Base-by-base conservation (phyloP, 2,329 filamentous ascomycete genomes). In the Paracoccidioides brasiliensis region DNA sequence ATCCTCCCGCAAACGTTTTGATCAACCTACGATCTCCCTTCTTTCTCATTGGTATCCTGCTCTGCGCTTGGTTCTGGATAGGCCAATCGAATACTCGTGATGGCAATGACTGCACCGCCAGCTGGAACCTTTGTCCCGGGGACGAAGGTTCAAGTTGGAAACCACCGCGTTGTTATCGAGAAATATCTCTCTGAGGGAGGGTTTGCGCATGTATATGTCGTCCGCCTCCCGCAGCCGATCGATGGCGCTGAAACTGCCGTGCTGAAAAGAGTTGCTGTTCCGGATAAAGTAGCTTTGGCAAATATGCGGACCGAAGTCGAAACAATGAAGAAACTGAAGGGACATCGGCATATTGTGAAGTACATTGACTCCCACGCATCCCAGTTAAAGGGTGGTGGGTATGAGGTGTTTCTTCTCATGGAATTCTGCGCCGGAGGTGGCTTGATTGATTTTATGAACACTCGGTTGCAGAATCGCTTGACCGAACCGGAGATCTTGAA, bases 381-480 rank as follows among this genome's bases (percentile, higher is more conserved):
- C 14, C 90, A 97, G 72, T 76, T 97, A 64, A 85, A 88, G 64
- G 89, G 87, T 53, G 90, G 90, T 44, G 93, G 93, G 57, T 98
- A 95, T 70, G 93, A 98, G 76, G 93, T 98, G 57, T 98, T 98
- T 66, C 72, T 98, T 66, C 83, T 98, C 61, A 98, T 98, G 93
- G 93, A 98, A 70, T 96, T 85, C 72, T 98, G 93, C 74, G 83
- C 86, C 66, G 93, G 93, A 52, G 93, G 93, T 61, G 91, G 93
- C 40, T 75, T 98, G 68, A 98, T 98, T 69, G 93, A 98, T 74
- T 98, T 97, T 70, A 98, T 98, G 93, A 98, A 98, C 73, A 98
- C 93, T 40, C 83, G 93, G 54, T 76, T 98, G 65, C 93, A 98
- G 73, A 90, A 98, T 70, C 86, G 93, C 52, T 78, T 98, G 71